Evolutionary conservation across 768 basidiomycete species (phyloP), one percentile per base, ranked within the genome.

Genomic region (Neoboletus subvelutipes): DNA sequence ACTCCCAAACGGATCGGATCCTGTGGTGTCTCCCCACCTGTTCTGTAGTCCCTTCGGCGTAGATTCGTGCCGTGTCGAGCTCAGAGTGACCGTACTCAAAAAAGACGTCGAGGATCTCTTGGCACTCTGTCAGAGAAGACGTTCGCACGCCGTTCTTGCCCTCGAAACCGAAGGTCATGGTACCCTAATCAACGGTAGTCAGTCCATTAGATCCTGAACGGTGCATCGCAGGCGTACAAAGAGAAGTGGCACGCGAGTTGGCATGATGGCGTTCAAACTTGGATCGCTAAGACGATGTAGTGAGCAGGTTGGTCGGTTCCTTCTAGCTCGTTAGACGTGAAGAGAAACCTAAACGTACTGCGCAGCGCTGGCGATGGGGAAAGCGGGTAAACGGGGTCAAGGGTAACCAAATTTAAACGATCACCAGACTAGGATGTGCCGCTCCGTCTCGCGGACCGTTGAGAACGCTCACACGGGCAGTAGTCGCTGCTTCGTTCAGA

Each of bases 11-110:
- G 4, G 15, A 46, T 49, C 29, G 8, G 24, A 46, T 10, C 6
- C 5, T 9, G 11, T 11, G 45, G 22, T n/a, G n/a, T 9, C 26
- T 49, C 71, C 36, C 9, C 39, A 78, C 81, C 64, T 76, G 74
- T 64, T 88, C 84, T 8, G 83, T 82, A 0, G 84, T 84, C 1
- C 83, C 82, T 26, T 74, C 75, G 12, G 70, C 75, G 54, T 86
- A 84, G 8, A 73, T 62, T 18, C 81, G 73, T 10, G 83, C 78
- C 0, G 81, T 80, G 56, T 85, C 83, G 24, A 85, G 67, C 62
- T 80, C 78, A 9, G 61, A 71, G 53, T 80, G 72, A 4, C 79
- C 79, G 45, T 76, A 66, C 15, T 62, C 60, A 45, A 77, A 70
- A 67, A 80, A 80, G 4, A 71, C 63, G 33, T 82, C 74, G 46